Evolutionary conservation across 2,329 filamentous ascomycete genomes (phyloP).

Genomic region (Biscogniauxia mediterranea): DNA sequence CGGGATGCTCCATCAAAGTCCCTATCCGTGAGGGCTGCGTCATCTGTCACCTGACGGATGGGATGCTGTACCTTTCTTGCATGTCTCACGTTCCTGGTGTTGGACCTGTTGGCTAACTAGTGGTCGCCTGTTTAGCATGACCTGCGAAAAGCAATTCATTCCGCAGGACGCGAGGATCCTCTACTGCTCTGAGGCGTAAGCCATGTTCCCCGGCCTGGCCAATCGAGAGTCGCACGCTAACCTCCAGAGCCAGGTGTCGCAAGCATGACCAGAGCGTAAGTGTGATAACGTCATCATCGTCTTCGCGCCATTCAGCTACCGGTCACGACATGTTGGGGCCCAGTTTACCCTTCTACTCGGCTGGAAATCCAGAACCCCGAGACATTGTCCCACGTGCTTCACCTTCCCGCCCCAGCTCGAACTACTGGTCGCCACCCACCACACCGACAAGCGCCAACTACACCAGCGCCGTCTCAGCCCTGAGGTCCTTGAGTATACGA

Average conservation of each 20-base stretch:
- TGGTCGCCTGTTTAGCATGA: slow-evolving; percentile 51
- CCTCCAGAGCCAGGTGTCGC: slow-evolving; percentile 46
- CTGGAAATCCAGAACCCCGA: slow-evolving; percentile 50
- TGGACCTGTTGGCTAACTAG: slow-evolving; percentile 27
- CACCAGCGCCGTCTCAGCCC: slow-evolving; percentile 53
- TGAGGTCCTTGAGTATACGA: slow-evolving; percentile 53
- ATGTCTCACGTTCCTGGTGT: slow-evolving; percentile 31
- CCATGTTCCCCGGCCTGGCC: slow-evolving; percentile 21
- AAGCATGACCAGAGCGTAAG: slow-evolving; percentile 48
- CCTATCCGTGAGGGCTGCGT: slow-evolving; percentile 22
- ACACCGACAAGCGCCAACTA: slow-evolving; percentile 45
- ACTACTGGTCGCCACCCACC: slow-evolving; percentile 54
- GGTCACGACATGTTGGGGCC: slow-evolving; percentile 33
- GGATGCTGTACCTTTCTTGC: slow-evolving; percentile 9
- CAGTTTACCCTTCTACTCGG: slow-evolving; percentile 45
- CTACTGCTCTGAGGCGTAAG: slow-evolving; percentile 64
- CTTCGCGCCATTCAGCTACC: slow-evolving; percentile 23
- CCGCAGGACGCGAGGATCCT: slow-evolving; percentile 55
- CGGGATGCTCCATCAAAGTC: slow-evolving; percentile 14
- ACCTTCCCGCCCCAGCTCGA: slow-evolving; percentile 58
- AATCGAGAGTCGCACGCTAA: slow-evolving; percentile 23
- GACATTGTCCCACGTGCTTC: slow-evolving; percentile 65
- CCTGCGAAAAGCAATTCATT: slow-evolving; percentile 65
- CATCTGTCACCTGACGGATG: slow-evolving; percentile 25
- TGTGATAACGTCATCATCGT: slow-evolving; percentile 28